These are phyloP conservation scores for Macadamia integrifolia DNA, from an alignment of 164 flowering plant species.

Conservation along the genomic window DNA sequence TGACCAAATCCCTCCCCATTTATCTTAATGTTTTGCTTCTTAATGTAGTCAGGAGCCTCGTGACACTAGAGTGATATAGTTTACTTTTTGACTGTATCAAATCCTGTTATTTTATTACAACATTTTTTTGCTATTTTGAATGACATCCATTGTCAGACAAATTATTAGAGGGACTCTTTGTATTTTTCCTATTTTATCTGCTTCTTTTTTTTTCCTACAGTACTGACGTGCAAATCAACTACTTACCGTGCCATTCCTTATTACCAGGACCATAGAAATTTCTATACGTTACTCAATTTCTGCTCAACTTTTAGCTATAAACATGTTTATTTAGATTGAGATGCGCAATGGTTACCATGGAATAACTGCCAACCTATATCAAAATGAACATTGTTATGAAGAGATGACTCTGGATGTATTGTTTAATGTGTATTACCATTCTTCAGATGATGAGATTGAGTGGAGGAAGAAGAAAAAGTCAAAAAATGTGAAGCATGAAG, in stretches of 20 bases:
- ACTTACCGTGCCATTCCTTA: too few species aligned
- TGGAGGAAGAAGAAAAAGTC: slow-evolving; percentile 64
- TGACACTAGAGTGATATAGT: not conserved
- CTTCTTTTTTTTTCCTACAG: too few species aligned
- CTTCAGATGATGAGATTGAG: slow-evolving; percentile 66
- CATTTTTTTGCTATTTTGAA: not conserved
- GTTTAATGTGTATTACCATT: not conserved
- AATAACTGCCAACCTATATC: too few species aligned
- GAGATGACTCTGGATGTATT: not conserved
- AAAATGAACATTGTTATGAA: not conserved
- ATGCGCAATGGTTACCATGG: too few species aligned
- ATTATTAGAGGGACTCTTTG: not conserved
- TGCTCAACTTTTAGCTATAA: too few species aligned
- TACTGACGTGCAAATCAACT: too few species aligned
- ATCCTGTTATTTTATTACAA: not conserved
- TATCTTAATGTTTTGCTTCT: too few species aligned
- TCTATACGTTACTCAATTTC: too few species aligned
- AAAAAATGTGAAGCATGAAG: slow-evolving; percentile 26
- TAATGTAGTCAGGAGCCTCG: too few species aligned
- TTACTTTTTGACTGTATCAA: not conserved
- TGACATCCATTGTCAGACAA: not conserved
- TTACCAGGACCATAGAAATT: too few species aligned
- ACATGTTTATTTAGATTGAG: too few species aligned
- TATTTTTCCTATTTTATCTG: not conserved
- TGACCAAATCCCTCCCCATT: too few species aligned